Conservation (phyloP, 2,329 filamentous ascomycete genomes). For the Ramularia collo-cygni region DNA sequence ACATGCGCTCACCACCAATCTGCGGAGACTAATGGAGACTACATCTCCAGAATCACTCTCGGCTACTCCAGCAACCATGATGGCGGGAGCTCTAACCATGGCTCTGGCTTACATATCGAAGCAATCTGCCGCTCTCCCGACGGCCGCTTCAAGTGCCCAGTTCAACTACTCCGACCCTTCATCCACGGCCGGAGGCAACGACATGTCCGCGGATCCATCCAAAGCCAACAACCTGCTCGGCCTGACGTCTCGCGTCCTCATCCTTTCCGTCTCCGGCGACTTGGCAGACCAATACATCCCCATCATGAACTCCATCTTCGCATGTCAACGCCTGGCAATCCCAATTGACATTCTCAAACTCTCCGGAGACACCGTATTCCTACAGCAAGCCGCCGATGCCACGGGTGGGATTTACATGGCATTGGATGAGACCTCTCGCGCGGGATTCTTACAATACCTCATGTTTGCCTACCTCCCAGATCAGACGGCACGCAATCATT, state of each 20-base stretch:
- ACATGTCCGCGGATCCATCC: constrained; percentile 41
- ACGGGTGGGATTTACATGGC: constrained; percentile 64
- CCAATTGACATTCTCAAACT: constrained; percentile 89
- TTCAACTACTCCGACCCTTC: constrained; percentile 53
- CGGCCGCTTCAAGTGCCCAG: constrained; percentile 47
- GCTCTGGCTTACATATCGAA: constrained; percentile 90
- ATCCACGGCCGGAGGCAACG: constrained; percentile 43
- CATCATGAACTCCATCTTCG: constrained; percentile 98
- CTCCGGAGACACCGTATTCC: constrained; percentile 77
- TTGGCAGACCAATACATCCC: constrained; percentile 89
- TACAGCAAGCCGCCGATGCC: constrained; percentile 81
- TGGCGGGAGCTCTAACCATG: constrained; percentile 84
- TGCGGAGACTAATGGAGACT: constrained; percentile 63
- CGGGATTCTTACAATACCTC: constrained; percentile 78
- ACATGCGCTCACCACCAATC: constrained; percentile 65
- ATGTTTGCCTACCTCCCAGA: constrained; percentile 91
- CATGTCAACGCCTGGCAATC: constrained; percentile 78
- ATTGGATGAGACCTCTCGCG: constrained; percentile 32
- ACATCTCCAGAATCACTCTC: constrained; percentile 61
- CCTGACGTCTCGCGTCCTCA: constrained; percentile 75
- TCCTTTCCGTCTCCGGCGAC: constrained; percentile 83
- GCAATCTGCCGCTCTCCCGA: constrained; percentile 44
- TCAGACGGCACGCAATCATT: constrained; percentile 52
- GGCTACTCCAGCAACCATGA: constrained; percentile 69
- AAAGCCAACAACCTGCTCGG: constrained; percentile 35